These are phyloP conservation scores for Ophiosphaerella narmari DNA, from an alignment of 2,329 filamentous ascomycete species.

Conservation along the genomic window DNA sequence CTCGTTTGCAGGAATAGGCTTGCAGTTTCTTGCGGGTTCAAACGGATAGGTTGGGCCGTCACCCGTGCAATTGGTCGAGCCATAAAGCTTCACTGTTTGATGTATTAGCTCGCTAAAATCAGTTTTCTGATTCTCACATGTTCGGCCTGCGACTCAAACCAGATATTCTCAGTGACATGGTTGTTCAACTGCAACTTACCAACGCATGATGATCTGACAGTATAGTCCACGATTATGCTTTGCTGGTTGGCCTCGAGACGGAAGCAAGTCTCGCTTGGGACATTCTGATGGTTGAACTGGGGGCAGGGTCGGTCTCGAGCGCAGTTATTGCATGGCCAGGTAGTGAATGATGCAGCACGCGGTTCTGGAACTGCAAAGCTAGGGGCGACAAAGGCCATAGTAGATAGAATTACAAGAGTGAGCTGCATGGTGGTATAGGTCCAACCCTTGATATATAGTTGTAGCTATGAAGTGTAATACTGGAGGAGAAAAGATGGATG, in stretches of 20 bases:
- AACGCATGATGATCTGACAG: background rate
- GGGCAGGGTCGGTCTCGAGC: background rate
- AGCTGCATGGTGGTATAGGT: background rate
- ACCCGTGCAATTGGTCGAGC: background rate
- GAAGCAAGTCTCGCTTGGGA: conserved; percentile 1
- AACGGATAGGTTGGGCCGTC: background rate
- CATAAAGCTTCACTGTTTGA: background rate
- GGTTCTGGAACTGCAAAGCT: background rate
- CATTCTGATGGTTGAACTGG: background rate
- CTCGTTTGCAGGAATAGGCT: conserved; percentile 2
- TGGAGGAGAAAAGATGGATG: background rate
- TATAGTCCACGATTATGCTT: background rate
- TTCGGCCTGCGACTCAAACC: too few relatives aligned
- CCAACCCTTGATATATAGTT: too few relatives aligned
- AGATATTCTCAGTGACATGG: background rate
- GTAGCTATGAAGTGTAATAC: background rate
- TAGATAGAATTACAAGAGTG: background rate
- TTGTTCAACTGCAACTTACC: background rate
- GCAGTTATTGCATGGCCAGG: conserved; percentile 1
- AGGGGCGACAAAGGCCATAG: background rate
- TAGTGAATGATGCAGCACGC: conserved; percentile 2
- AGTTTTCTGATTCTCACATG: too few relatives aligned
- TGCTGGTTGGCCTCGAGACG: background rate
- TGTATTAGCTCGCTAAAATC: background rate
- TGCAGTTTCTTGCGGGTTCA: background rate